These are phyloP conservation scores for Penicillium sp. DNA, from an alignment of 2,329 filamentous ascomycete genomes.

Conservation along the genomic window DNA sequence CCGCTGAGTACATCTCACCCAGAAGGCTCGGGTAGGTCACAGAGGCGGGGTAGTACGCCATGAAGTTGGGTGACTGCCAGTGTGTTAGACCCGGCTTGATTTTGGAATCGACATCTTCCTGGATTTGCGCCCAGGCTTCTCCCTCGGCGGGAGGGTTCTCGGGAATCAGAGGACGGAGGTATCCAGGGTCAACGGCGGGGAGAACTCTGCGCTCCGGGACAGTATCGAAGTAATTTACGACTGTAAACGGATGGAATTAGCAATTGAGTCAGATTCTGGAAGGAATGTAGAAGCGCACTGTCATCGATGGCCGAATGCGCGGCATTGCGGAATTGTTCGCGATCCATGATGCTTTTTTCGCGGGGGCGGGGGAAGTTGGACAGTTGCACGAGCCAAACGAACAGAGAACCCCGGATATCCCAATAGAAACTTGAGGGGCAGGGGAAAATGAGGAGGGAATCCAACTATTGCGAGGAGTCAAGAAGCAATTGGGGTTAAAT, in stretches of 20 bases:
- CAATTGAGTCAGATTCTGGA: neutral
- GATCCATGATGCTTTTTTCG: slow-evolving; percentile 61
- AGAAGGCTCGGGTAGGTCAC: slow-evolving; percentile 80
- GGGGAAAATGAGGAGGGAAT: too few species aligned
- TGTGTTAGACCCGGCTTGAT: slow-evolving; percentile 92
- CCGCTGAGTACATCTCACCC: slow-evolving; percentile 86
- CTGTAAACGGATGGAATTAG: slow-evolving; percentile 44
- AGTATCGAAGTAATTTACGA: slow-evolving; percentile 79
- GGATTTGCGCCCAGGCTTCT: slow-evolving; percentile 72
- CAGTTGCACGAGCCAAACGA: neutral
- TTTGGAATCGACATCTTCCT: slow-evolving; percentile 76
- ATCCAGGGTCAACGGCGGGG: slow-evolving; percentile 77
- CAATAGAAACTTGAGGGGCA: too few species aligned
- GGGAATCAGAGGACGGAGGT: slow-evolving; percentile 78
- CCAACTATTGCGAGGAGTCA: too few species aligned
- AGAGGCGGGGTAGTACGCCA: slow-evolving; percentile 89
- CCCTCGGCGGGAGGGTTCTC: slow-evolving; percentile 63
- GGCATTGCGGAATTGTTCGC: slow-evolving; percentile 71
- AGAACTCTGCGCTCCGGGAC: slow-evolving; percentile 69
- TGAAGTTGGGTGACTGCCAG: slow-evolving; percentile 92
- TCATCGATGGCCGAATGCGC: slow-evolving; percentile 78
- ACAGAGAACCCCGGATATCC: too few species aligned
- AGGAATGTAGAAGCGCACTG: slow-evolving; percentile 54
- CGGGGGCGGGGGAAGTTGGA: neutral
- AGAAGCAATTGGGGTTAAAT: neutral